These are phyloP conservation scores for Leishmania aethiopica DNA, from an alignment of 208 protist species.

Conservation along the genomic window DNA sequence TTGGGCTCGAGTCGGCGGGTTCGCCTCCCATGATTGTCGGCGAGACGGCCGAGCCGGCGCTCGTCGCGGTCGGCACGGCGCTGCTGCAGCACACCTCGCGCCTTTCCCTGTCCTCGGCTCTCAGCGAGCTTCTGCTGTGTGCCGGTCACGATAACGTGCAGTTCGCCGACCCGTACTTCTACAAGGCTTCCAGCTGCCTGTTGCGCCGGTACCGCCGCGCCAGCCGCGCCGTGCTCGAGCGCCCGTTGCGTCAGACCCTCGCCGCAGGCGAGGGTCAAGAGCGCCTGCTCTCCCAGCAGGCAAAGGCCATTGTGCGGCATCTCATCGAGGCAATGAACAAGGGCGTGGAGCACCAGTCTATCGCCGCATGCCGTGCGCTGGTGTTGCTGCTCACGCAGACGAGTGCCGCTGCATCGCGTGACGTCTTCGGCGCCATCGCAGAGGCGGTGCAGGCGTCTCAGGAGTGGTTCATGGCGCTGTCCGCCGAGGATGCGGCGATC, in stretches of 20 bases:
- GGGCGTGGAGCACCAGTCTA: constrained; percentile 41
- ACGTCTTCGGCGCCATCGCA: constrained; percentile 40
- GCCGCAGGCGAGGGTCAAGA: constrained; percentile 19
- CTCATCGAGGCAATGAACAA: constrained; percentile 38
- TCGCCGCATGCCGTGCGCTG: constrained; percentile 74
- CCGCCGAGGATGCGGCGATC: constrained; percentile 72
- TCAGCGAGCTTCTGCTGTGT: constrained; percentile 75
- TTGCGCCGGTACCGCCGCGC: constrained; percentile 24
- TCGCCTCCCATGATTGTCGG: constrained; percentile 56
- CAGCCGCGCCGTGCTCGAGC: constrained; percentile 31
- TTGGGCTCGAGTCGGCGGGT: constrained; percentile 45
- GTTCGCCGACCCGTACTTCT: constrained; percentile 71
- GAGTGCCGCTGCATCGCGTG: constrained; percentile 38
- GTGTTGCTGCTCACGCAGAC: constrained; percentile 63
- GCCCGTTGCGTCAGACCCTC: constrained; percentile 26
- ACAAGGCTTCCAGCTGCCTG: constrained; percentile 33
- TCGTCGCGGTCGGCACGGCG: constrained; percentile 45
- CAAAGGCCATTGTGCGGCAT: constrained; percentile 36
- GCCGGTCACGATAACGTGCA: constrained; percentile 82
- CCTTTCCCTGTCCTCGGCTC: constrained; percentile 34
- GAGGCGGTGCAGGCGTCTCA: constrained; percentile 42
- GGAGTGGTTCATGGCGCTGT: constrained; percentile 60
- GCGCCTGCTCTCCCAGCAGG: constrained; percentile 55
- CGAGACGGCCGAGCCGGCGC: constrained; percentile 31
- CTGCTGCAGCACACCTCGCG: constrained; percentile 49